Percentiles rank a stretch among this genome's conserved stretches.
Evolutionary conservation across 2,329 filamentous ascomycete genomes (phyloP).

Genomic region (Diaporthe capsici): DNA sequence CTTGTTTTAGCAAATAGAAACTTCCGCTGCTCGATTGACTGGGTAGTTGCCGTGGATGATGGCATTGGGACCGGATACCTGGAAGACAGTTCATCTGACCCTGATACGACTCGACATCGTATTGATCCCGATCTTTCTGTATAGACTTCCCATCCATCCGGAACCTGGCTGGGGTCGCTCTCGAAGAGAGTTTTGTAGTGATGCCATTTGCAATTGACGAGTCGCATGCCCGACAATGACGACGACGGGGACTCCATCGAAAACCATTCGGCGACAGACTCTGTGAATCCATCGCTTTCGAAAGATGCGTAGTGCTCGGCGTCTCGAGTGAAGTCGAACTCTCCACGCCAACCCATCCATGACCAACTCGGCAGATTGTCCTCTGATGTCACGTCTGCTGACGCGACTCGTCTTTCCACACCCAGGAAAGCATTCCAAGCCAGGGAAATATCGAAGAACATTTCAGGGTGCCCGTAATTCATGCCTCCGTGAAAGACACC

Average conservation of each 20-base stretch:
- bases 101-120: not conserved
- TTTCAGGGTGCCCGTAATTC: not conserved
- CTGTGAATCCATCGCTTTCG: not conserved
- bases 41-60: not conserved
- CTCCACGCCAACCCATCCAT: not conserved
- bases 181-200: not conserved
- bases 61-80: not conserved
- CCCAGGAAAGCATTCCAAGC: not conserved
- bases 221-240: not conserved
- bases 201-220: not conserved
- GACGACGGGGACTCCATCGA: not conserved
- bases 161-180: not conserved
- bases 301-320: not conserved
- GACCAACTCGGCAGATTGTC: not conserved
- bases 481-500: not conserved
- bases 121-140: not conserved
- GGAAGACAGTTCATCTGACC: not conserved
- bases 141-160: not conserved
- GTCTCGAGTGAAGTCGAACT: not conserved
- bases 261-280: not conserved
- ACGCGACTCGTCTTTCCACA: not conserved
- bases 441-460: not conserved
- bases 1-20: not conserved
- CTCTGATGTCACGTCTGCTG: not conserved
- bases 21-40: not conserved